Evolutionary conservation across 2,329 filamentous ascomycete species (phyloP).

Genomic region (Colletotrichum zoysiae): DNA sequence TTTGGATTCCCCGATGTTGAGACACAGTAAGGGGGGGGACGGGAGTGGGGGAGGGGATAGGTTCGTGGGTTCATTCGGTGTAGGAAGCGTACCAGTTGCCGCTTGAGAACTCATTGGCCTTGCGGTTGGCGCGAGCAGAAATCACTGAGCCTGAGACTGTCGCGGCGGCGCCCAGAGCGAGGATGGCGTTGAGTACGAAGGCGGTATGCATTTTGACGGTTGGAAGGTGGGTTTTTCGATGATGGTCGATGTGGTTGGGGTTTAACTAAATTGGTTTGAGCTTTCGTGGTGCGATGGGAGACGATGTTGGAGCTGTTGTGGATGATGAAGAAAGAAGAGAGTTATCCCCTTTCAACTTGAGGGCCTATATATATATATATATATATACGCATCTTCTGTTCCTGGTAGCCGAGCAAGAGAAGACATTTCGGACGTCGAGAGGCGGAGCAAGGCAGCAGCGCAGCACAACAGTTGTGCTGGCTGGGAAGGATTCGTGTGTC

Average conservation of each 20-base stretch:
- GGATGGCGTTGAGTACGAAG: background rate
- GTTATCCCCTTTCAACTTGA: background rate
- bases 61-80: background rate
- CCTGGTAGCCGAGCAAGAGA: background rate
- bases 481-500: background rate
- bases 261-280: background rate
- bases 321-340: background rate
- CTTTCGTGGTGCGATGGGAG: background rate
- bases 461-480: background rate
- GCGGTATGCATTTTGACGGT: background rate
- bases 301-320: background rate
- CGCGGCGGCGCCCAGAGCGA: conserved; percentile 6
- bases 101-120: conserved; percentile 10
- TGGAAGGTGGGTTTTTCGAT: background rate
- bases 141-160: background rate
- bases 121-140: conserved; percentile 2
- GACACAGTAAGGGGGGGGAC: no score
- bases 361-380: conserved; percentile 18
- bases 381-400: background rate
- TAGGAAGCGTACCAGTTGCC: background rate
- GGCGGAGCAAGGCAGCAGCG: background rate
- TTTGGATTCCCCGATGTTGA: no score
- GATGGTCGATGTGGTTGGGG: no score
- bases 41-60: no score
- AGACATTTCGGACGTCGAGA: background rate